Percentiles rank a stretch among this genome's conserved stretches.
phyloP scores from a whole-genome alignment of 164 flowering plant species.

The Protea cynaroides region DNA sequence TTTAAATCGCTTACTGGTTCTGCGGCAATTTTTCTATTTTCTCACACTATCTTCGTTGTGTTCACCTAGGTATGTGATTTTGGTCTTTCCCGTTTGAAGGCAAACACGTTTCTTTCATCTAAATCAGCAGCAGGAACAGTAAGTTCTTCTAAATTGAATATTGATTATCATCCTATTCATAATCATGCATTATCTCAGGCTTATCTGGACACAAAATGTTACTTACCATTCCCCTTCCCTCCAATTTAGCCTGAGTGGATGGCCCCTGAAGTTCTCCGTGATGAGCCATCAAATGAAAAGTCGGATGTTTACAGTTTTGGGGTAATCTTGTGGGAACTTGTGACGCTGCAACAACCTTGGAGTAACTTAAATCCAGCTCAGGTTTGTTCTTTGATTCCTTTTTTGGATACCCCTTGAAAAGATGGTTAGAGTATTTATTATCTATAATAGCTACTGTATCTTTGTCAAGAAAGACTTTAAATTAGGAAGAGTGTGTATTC shows the following conservation, averaged over 20 bases:
- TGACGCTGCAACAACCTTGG: slow-evolving; percentile 91
- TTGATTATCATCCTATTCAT: background rate
- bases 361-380: slow-evolving; percentile 80
- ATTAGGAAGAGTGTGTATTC: no score
- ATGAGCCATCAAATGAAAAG: slow-evolving; percentile 93
- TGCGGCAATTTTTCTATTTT: no score
- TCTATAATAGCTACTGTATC: no score
- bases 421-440: no score
- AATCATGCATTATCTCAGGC: background rate
- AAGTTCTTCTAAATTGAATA: slow-evolving; percentile 29
- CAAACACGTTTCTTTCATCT: slow-evolving; percentile 91
- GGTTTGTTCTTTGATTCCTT: slow-evolving; percentile 34
- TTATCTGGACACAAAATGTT: background rate
- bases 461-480: no score
- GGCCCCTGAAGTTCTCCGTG: slow-evolving; percentile 98
- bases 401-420: background rate
- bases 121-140: slow-evolving; percentile 99
- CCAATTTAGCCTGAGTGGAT: slow-evolving; percentile 86
- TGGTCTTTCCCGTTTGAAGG: slow-evolving; percentile 94
- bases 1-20: background rate
- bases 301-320: slow-evolving; percentile 94
- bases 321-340: slow-evolving; percentile 88
- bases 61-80: slow-evolving; percentile 85
- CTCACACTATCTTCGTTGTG: background rate
- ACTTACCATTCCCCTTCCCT: background rate